phyloP scores from a whole-genome alignment of 1,139 yeast species.

The Magnusiomyces tetraspermus region DNA sequence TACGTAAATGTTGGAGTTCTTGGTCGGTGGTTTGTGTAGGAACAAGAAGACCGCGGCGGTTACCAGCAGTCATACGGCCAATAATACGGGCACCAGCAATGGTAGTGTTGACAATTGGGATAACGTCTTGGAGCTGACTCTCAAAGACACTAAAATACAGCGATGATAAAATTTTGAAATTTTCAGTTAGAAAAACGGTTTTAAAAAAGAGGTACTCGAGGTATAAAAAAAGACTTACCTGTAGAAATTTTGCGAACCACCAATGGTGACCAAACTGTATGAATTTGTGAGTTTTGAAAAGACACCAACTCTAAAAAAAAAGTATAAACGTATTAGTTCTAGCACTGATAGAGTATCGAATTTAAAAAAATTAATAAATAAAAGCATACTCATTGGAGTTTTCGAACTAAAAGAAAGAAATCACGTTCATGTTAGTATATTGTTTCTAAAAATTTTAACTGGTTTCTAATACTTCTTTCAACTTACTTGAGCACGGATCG shows the following conservation, averaged over 20 bases:
- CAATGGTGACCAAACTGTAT: slow-evolving; percentile 91
- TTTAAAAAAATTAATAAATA: neutral
- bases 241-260: slow-evolving; percentile 96
- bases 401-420: slow-evolving; percentile 50
- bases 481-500: slow-evolving; percentile 16
- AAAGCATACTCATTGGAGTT: slow-evolving; percentile 69
- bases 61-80: slow-evolving; percentile 98
- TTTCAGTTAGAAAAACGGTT: neutral
- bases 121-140: slow-evolving; percentile 92
- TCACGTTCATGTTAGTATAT: slow-evolving; percentile 6
- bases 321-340: neutral
- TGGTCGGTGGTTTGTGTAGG: slow-evolving; percentile 99
- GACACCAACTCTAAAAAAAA: slow-evolving; percentile 59
- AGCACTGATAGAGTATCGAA: neutral
- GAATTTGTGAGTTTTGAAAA: slow-evolving; percentile 94
- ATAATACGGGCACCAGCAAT: slow-evolving; percentile 97
- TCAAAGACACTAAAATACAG: slow-evolving; percentile 63
- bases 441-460: neutral
- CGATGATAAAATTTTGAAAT: neutral
- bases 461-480: neutral
- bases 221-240: no score
- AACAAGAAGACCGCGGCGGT: slow-evolving; percentile 91
- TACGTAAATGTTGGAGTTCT: slow-evolving; percentile 94
- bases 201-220: no score
- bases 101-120: slow-evolving; percentile 94